These are phyloP conservation scores for Somion occarium DNA, from an alignment of 1,284 basidiomycete species.

Conservation along the genomic window DNA sequence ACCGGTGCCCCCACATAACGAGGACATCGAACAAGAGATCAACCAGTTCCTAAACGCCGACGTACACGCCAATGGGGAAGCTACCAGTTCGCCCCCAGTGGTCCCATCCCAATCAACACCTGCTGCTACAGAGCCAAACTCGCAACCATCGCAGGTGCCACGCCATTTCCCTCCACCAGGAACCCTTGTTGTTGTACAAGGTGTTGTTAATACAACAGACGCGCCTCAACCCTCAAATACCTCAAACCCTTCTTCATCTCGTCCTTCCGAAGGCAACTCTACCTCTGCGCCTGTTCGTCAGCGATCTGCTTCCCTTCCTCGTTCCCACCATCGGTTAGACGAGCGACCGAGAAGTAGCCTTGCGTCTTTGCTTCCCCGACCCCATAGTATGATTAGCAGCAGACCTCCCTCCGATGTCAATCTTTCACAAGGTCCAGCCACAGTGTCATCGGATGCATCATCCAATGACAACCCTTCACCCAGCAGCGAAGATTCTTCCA, in stretches of 20 bases:
- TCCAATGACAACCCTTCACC: conserved; percentile 5
- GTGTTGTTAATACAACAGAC: conserved; percentile 75
- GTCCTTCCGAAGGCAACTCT: conserved; percentile 7
- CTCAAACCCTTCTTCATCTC: conserved; percentile 12
- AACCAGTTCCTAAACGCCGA: conserved; percentile 14
- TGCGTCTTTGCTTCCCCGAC: conserved; percentile 19
- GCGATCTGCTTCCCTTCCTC: conserved; percentile 17
- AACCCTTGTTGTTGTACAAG: conserved; percentile 75
- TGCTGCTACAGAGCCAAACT: conserved; percentile 9
- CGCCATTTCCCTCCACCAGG: conserved; percentile 66
- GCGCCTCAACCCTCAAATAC: conserved; percentile 26
- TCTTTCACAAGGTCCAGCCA: conserved; percentile 2
- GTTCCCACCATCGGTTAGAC: conserved; percentile 7
- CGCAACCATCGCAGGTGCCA: conserved; percentile 14
- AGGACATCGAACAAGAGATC: conserved; percentile 16
- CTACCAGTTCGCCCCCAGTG: neutral
- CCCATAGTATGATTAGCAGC: conserved; percentile 12
- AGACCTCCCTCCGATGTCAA: conserved; percentile 8
- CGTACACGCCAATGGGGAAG: neutral
- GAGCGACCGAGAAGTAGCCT: conserved; percentile 21
- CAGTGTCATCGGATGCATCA: conserved; percentile 1
- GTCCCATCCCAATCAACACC: conserved; percentile 3
- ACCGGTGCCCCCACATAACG: neutral
- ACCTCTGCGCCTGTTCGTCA: conserved; percentile 3
- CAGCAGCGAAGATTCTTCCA: conserved; percentile 8